Evolutionary conservation across 306 rosid species (phyloP), one percentile per base, ranked within the genome.

Genomic region (Quercus suber): DNA sequence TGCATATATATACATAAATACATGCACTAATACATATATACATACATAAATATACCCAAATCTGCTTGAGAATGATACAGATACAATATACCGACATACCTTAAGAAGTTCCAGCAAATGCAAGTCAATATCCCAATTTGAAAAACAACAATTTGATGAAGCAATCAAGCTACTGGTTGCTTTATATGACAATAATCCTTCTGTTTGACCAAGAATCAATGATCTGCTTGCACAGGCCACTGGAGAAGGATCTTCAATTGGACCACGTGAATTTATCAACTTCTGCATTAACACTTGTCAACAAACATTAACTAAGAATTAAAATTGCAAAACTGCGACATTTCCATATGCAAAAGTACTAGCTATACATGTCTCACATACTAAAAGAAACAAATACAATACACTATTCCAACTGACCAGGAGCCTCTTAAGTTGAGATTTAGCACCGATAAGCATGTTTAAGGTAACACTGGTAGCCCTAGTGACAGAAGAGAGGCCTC

Each of bases 201-300:
- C 98, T 75, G 85, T 84, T 80, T 91, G 94, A 78, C 99, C 92
- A 19, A 90, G 77, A 82, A 91, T 75, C 78, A 91, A 79, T 69
- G 86, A 85, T 83, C 89, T 91, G 85, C 88, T 83, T 56, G 97
- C 97, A 72, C 60, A 23, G 31, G 90, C 93, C 80, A 89, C 79
- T 3, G 92, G 98, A 79, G 99, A 93, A 84, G 99, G 99, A 87
- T 95, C 99, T 88, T 95, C 96, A 88, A 89, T 90, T 67, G 93
- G 98, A 85, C 93, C 97, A 76, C 87, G 87, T 73, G 92, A 90
- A 79, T 87, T 93, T 79, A 95, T 88, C 94, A 91, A 91, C 79
- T 88, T 93, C 99, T 95, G 98, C 93, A 93, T 78, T 67, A 80
- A 82, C 73, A 84, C 84, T 85, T 82, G 86, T 87, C 90, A 90